Percentiles rank a stretch among this genome's conserved stretches.
phyloP scores from a whole-genome alignment of 1,139 yeast species.

The Pichia sp. region DNA sequence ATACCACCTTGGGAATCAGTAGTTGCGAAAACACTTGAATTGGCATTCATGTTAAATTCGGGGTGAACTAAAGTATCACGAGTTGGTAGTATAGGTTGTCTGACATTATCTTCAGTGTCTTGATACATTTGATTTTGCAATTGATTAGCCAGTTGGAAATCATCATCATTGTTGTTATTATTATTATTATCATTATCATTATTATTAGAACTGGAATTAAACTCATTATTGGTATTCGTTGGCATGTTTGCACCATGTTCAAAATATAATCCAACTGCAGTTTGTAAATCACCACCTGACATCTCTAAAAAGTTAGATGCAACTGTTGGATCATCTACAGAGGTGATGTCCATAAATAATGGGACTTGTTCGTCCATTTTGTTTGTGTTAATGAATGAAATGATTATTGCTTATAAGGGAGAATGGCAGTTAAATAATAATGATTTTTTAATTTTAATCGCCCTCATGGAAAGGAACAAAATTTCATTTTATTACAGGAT shows the following conservation, averaged over 20 bases:
- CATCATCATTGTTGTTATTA: conserved; percentile 34
- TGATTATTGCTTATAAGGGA: too few relatives aligned
- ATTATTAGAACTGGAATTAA: conserved; percentile 1
- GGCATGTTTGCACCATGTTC: conserved; percentile 50
- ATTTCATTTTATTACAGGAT: not conserved
- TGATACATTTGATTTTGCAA: conserved; percentile 61
- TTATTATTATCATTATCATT: too few relatives aligned
- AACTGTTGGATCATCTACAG: conserved; percentile 56
- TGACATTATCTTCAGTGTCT: conserved; percentile 47
- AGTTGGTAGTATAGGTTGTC: conserved; percentile 73
- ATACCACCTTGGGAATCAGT: conserved; percentile 26
- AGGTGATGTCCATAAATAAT: conserved; percentile 81
- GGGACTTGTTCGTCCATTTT: conserved; percentile 47
- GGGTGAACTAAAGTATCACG: conserved; percentile 61
- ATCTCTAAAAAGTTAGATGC: conserved; percentile 79
- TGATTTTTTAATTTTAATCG: not conserved
- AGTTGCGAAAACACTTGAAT: not conserved
- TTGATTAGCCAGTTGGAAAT: conserved; percentile 56
- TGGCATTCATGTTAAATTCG: conserved; percentile 13
- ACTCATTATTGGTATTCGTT: not conserved
- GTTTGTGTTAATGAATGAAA: not conserved
- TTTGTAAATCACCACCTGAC: conserved; percentile 72
- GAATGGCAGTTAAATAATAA: too few relatives aligned
- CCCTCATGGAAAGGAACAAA: not conserved
- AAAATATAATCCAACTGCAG: conserved; percentile 78